Percentiles rank a stretch among this genome's conserved stretches.
Evolutionary conservation across 1,284 basidiomycete genomes (phyloP).

Genomic region (Pascua sp.): DNA sequence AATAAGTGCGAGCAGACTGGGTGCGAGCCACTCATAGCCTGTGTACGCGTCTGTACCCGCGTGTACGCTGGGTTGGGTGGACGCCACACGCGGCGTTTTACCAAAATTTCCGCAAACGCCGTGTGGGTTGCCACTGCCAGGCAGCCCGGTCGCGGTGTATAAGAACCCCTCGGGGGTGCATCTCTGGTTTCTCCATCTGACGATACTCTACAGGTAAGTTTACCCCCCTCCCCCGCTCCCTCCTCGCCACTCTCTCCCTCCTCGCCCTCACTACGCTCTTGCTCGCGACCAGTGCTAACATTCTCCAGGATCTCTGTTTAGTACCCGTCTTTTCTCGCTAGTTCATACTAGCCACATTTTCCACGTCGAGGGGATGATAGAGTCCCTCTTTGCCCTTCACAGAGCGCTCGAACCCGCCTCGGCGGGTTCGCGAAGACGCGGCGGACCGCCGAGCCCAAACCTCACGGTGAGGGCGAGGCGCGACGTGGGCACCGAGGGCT

Average conservation of each 20-base stretch:
- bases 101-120: too few relatives aligned
- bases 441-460: slow-evolving; percentile 30
- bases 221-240: slow-evolving; percentile 3
- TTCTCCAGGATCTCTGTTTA: slow-evolving; percentile 47
- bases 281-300: slow-evolving; percentile 4
- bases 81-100: too few relatives aligned
- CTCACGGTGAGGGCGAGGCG: slow-evolving; percentile 24
- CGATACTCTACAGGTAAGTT: slow-evolving; percentile 29
- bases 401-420: slow-evolving; percentile 34
- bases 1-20: too few relatives aligned
- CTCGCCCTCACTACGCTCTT: slow-evolving; percentile 1
- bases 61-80: too few relatives aligned
- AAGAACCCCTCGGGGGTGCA: neutral
- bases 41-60: too few relatives aligned
- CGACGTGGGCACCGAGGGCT: slow-evolving; percentile 44
- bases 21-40: too few relatives aligned
- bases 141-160: too few relatives aligned
- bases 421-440: slow-evolving; percentile 45
- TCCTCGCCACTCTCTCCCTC: neutral
- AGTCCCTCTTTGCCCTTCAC: slow-evolving; percentile 48
- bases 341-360: slow-evolving; percentile 50
- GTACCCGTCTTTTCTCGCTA: slow-evolving; percentile 46
- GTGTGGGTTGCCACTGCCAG: too few relatives aligned
- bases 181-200: slow-evolving; percentile 24
- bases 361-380: slow-evolving; percentile 50